A percentile compares a stretch with the other conserved stretches of the same genome.
Conservation (phyloP, 306 rosid species). For the Crataegus laevigata region DNA sequence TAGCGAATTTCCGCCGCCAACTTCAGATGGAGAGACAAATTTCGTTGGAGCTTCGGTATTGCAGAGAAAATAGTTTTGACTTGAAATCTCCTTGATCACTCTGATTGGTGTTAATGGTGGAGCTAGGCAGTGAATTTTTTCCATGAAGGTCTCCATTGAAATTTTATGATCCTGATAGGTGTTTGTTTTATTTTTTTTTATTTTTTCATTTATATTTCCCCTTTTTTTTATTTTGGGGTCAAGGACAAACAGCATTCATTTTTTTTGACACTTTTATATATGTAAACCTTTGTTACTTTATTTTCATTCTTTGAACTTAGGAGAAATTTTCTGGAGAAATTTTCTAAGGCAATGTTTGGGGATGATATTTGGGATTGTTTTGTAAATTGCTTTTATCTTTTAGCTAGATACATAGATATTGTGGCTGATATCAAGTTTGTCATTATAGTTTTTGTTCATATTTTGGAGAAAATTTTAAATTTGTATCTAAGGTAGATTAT, state of each 20-base stretch:
- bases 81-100: conserved; percentile 19
- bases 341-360: neutral
- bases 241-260: neutral
- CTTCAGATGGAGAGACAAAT: conserved; percentile 75
- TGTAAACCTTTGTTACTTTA: too few species aligned
- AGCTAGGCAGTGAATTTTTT: neutral
- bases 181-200: neutral
- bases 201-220: neutral
- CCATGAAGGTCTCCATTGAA: neutral
- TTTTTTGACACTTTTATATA: too few species aligned
- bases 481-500: too few species aligned
- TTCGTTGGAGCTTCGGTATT: conserved; percentile 54
- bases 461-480: too few species aligned
- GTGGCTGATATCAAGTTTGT: too few species aligned
- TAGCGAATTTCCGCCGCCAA: conserved; percentile 55
- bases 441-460: too few species aligned
- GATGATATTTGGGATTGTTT: too few species aligned
- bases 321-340: neutral
- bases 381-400: too few species aligned
- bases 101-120: neutral
- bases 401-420: too few species aligned
- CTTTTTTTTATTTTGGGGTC: neutral
- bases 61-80: conserved; percentile 33
- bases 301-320: neutral
- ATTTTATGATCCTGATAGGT: neutral